Conservation (phyloP, 2,329 filamentous ascomycete genomes). For the Didymella glomerata region DNA sequence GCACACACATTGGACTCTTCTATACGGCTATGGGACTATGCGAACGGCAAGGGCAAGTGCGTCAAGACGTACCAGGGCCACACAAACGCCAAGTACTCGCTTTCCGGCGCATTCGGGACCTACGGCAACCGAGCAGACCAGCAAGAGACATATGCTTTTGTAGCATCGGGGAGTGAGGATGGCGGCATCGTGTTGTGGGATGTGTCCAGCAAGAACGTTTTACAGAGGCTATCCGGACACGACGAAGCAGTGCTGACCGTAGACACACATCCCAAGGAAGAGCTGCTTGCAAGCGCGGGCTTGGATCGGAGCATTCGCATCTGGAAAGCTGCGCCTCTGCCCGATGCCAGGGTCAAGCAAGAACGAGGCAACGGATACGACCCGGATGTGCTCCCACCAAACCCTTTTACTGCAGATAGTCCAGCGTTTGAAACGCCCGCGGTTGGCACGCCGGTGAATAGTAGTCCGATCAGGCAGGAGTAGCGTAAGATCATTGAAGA, state of each 20-base stretch:
- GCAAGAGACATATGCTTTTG: conserved; percentile 63
- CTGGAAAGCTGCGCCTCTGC: conserved; percentile 13
- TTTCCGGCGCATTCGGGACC: conserved; percentile 83
- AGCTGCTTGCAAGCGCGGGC: conserved; percentile 68
- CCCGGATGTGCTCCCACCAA: conserved; percentile 31
- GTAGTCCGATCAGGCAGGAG: conserved; percentile 12
- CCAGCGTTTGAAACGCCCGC: conserved; percentile 13
- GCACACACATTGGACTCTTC: conserved; percentile 92
- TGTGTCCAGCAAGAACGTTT: conserved; percentile 77
- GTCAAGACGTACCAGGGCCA: conserved; percentile 99
- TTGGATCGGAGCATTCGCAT: conserved; percentile 38
- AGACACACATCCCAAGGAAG: conserved; percentile 64
- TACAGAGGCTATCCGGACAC: conserved; percentile 71
- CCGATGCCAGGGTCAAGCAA: neutral
- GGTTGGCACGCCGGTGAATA: conserved; percentile 12
- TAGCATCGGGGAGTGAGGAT: conserved; percentile 87
- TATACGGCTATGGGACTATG: conserved; percentile 93
- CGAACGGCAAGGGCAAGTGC: conserved; percentile 84
- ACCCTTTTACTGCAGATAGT: conserved; percentile 29
- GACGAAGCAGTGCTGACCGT: conserved; percentile 68
- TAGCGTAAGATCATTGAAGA: conserved; percentile 3
- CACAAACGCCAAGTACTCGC: conserved; percentile 80
- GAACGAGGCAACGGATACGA: conserved; percentile 29
- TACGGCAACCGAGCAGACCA: conserved; percentile 55
- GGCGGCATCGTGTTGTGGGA: conserved; percentile 90